Percentiles rank a stretch among this genome's conserved stretches.
Conservation (phyloP, 2,329 filamentous ascomycete species). For the Fusarium paranaense region DNA sequence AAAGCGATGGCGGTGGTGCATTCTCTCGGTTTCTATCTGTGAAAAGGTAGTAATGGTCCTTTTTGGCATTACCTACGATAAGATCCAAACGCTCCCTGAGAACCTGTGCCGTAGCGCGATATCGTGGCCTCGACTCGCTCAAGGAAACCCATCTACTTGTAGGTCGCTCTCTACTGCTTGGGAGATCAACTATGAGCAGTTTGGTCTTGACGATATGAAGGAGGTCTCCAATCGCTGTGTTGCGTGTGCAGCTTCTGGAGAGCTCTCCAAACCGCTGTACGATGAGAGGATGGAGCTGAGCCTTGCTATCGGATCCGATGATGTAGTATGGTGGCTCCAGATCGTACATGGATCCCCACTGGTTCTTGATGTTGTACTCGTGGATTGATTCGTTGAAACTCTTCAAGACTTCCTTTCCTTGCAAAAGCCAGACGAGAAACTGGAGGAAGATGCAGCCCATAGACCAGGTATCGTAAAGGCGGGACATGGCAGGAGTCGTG, state of each 20-base stretch:
- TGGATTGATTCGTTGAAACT: not conserved
- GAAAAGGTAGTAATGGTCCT: not conserved
- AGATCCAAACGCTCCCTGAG: not conserved
- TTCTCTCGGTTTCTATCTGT: not conserved
- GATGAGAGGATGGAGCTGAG: not conserved
- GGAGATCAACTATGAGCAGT: not conserved
- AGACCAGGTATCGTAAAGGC: slow-evolving; percentile 2
- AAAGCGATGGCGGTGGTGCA: not conserved
- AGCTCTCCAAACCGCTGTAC: not conserved
- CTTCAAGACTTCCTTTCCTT: not conserved
- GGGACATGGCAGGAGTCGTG: not conserved
- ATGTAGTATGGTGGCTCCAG: slow-evolving; percentile 12
- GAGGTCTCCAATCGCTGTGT: not conserved
- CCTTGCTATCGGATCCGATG: not conserved
- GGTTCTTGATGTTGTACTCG: not conserved
- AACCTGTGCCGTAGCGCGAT: not conserved
- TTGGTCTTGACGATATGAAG: not conserved
- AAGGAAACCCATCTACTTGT: not conserved
- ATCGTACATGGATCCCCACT: not conserved
- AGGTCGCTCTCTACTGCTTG: not conserved
- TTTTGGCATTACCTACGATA: not conserved
- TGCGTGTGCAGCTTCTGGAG: not conserved
- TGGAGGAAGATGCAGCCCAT: slow-evolving; percentile 15
- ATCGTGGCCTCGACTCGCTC: not conserved
- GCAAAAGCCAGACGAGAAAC: slow-evolving; percentile 9